phyloP scores from a whole-genome alignment of 163 green algal genomes.

The Scenedesmus sp. region DNA sequence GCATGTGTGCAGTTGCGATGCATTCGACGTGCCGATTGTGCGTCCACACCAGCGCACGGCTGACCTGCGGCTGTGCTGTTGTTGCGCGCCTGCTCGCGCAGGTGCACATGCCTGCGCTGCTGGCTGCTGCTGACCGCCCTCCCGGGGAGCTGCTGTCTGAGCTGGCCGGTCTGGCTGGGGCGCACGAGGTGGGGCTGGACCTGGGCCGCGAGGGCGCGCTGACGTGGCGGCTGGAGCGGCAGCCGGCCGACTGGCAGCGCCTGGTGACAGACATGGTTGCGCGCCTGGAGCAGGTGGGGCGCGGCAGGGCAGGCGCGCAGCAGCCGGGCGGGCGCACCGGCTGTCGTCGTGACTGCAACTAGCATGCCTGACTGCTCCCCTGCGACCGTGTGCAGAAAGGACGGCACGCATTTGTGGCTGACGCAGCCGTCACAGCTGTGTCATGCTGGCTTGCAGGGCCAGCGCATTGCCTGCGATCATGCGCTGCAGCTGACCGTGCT shows the following conservation, averaged over 20 bases:
- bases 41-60: neutral
- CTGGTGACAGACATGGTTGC: slow-evolving; percentile 55
- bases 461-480: neutral
- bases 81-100: neutral
- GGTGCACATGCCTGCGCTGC: slow-evolving; percentile 41
- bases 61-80: neutral
- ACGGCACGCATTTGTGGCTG: neutral
- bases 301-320: neutral
- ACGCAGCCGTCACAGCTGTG: neutral
- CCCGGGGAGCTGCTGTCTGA: slow-evolving; percentile 62
- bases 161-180: slow-evolving; percentile 64
- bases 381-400: no score
- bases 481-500: neutral
- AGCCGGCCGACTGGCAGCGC: slow-evolving; percentile 56
- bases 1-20: neutral
- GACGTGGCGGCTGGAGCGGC: slow-evolving; percentile 56
- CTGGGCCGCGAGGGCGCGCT: slow-evolving; percentile 58
- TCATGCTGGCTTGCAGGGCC: neutral
- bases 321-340: neutral
- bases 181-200: slow-evolving; percentile 75
- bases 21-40: neutral
- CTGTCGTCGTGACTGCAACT: neutral
- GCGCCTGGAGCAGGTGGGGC: slow-evolving; percentile 24
- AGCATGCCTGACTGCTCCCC: no score
- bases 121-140: slow-evolving; percentile 36